Evolutionary conservation across 1,284 basidiomycete species (phyloP), one percentile per base, ranked within the genome.

Genomic region (Xerocomus nothofagi): DNA sequence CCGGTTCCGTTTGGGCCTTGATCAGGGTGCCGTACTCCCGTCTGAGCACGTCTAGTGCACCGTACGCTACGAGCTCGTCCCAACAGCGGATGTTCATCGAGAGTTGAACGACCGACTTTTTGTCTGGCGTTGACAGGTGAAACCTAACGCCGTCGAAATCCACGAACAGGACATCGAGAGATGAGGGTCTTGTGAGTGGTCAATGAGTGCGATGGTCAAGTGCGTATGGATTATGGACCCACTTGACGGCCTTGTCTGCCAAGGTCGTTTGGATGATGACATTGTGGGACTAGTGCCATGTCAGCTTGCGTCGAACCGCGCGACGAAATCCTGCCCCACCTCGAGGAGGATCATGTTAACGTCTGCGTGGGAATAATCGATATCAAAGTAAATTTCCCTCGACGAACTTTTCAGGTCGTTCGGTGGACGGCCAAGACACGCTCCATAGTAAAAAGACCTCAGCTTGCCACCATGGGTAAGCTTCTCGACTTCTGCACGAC

Each of bases 51-150:
- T 93, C 85, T 30, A 85, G 65, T 1, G 93, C 96, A 48, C 96
- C 97, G 61, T 92, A 95, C 55, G 81, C 78, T 32, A 87, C 86
- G 32, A 99, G 83, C 68, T 99, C 93, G 53, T 87, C 80, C 96
- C 96, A 99, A 77, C 97, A 99, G 49, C 90, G 86, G 58, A 99
- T 95, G 70, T 88, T 87, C 93, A 99, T 99, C 30, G 95, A 98
- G 15, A 99, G 81, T 32, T 91, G 76, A 18, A 96, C 73, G 2
- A 82, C 71, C 3, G 88, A 87, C 68, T 93, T 93, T 65, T 86
- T 84, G 36, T 91, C 84, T 3, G 89, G 88, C 0, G 93, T 94
- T 11, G 90, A 91, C 46, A 99, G 72, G 68, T 91, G 94, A 74
- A 98, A 99, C 41, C 93, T 83, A 45, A 99, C 95, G 44, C 93